Conservation (phyloP, 73 alveolate species). For the Tetrahymena thermophila region DNA sequence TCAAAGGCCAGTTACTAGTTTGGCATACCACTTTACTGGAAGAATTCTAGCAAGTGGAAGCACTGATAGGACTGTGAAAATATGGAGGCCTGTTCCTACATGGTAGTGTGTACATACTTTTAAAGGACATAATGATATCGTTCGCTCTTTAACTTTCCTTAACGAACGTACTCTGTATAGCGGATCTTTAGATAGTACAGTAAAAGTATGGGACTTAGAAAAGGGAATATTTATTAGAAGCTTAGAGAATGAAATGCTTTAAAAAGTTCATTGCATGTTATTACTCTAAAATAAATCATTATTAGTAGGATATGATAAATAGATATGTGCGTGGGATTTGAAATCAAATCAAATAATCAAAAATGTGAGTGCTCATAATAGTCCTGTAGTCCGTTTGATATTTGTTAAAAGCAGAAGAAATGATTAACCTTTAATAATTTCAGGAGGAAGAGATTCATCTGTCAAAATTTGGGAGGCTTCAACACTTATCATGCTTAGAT, state of each 20-base stretch:
- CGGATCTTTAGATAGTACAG: neutral
- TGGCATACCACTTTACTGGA: neutral
- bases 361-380: neutral
- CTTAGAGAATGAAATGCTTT: neutral
- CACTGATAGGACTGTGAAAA: neutral
- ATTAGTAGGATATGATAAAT: neutral
- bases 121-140: neutral
- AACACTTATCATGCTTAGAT: neutral
- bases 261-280: neutral
- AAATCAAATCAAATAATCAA: neutral
- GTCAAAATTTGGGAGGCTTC: neutral
- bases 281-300: neutral
- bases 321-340: neutral
- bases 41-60: neutral
- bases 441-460: neutral
- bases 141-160: neutral
- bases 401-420: neutral
- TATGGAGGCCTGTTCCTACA: neutral
- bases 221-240: neutral
- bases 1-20: neutral
- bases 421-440: neutral
- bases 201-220: neutral
- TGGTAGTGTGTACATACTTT: neutral
- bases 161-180: neutral
- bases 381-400: neutral